Base-by-base conservation (phyloP, 108 stramenopile species). In the Cyclotella baltica region DNA sequence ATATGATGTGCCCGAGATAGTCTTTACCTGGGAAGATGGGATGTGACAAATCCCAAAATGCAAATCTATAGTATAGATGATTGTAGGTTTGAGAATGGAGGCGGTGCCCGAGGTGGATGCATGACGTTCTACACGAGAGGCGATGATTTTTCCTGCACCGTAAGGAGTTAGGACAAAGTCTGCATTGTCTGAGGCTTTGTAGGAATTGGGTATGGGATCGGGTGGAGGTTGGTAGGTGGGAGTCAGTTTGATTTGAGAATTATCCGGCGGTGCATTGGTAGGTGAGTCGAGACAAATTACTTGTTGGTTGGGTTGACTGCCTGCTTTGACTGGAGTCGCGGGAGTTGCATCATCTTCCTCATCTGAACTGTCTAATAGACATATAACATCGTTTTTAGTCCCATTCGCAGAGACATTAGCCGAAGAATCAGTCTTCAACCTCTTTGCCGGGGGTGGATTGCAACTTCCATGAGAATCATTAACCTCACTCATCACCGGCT, bases 121-220 rank as follows among this genome's bases (percentile, higher is more conserved):
- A n/a, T 64, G 25, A 28, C 78, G 52, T 57, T 79, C 78, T 15
- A 79, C 55, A 27, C 78, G 63, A 27, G 33, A 40, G 1, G 73
- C 55, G 13, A 79, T 23, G 15, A 79, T 67, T 67, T 79, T 79
- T 3, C 78, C 78, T 18, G 78, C 27, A 30, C 78, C 78, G 67
- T 73, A 79, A 3, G 73, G 72, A 10, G 78, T 79, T 1, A 79
- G 30, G 0, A 79, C 78, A 79, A 79, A 79, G 38, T 79, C 78
- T 43, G 38, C 78, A 56, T 74, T 61, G 30, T 61, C 59, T 34
- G 30, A 11, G 4, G 59, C 63, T 33, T 74, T 23, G 31, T 74
- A 73, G 11, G 30, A n/a, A 22, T 43, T 18, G 16, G 27, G 37
- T 3, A 64, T 25, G 55, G 78, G 78, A 30, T 74, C 73, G 37